A percentile compares a stretch with the other conserved stretches of the same genome.
Conservation (phyloP, 768 basidiomycete genomes). For the Tylopilus balloui region DNA sequence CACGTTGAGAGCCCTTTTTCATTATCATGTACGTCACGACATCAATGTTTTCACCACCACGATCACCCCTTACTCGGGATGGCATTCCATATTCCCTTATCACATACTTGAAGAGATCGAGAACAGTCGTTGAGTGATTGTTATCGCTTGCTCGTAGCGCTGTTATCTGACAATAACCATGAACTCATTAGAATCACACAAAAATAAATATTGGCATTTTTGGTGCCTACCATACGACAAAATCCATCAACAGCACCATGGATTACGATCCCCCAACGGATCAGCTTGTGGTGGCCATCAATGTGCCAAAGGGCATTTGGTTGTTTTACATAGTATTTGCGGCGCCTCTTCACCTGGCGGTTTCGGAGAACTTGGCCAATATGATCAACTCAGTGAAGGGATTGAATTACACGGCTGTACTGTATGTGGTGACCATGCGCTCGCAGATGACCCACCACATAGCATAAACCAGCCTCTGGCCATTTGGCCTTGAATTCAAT, state of each 20-base stretch:
- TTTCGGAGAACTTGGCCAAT: not conserved
- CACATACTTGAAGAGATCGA: not conserved
- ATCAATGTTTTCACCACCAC: not conserved
- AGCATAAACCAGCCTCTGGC: not conserved
- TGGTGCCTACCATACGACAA: not conserved
- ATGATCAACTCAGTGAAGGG: not conserved
- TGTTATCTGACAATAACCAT: not conserved
- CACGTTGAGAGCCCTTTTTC: not conserved
- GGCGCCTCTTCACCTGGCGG: not conserved
- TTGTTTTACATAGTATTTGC: conserved; percentile 8
- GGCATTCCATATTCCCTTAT: not conserved
- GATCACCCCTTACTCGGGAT: not conserved
- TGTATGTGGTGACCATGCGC: not conserved
- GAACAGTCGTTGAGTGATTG: not conserved
- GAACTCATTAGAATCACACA: too few species aligned
- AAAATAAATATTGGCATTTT: too few species aligned
- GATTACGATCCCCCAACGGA: not conserved
- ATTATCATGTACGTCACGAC: not conserved
- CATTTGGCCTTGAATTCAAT: not conserved
- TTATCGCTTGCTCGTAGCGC: not conserved
- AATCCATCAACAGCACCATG: not conserved
- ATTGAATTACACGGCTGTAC: not conserved
- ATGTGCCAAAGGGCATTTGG: not conserved
- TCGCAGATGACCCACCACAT: not conserved
- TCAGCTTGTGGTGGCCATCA: conserved; percentile 25